Evolutionary conservation across 2,329 filamentous ascomycete species (phyloP).

Genomic region (Ceratocystis harringtonii): DNA sequence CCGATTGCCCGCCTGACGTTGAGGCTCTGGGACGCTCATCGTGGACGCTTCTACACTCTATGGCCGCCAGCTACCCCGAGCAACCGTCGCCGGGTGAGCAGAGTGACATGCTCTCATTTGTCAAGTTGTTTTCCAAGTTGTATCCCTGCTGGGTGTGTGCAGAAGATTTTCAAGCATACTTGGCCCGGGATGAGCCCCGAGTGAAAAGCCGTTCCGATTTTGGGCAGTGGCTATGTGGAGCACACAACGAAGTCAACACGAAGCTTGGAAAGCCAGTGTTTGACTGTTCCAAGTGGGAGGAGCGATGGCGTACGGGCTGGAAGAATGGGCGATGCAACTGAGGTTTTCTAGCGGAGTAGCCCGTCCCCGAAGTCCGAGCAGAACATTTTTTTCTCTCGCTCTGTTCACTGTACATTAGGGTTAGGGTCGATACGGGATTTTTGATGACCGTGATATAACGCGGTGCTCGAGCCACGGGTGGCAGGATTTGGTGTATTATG

Average conservation of each 20-base stretch:
- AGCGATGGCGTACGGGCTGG: slow-evolving; percentile 89
- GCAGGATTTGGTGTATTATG: not conserved
- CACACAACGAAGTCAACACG: slow-evolving; percentile 73
- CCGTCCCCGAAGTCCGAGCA: too few species aligned
- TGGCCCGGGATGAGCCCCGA: slow-evolving; percentile 48
- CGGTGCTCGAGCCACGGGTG: not conserved
- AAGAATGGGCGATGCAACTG: slow-evolving; percentile 49
- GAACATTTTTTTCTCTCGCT: not conserved
- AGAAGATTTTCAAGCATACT: slow-evolving; percentile 75
- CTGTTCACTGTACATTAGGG: not conserved
- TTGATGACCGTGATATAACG: not conserved
- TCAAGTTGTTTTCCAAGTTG: slow-evolving; percentile 64
- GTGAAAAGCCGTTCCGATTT: slow-evolving; percentile 29
- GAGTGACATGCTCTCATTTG: slow-evolving; percentile 59
- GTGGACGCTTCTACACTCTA: slow-evolving; percentile 87
- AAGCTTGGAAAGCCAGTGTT: slow-evolving; percentile 86
- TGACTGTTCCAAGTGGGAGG: slow-evolving; percentile 81
- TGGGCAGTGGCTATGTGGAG: slow-evolving; percentile 68
- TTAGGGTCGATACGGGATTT: not conserved
- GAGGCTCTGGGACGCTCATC: slow-evolving; percentile 71
- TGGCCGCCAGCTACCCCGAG: slow-evolving; percentile 74
- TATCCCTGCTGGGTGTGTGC: slow-evolving; percentile 97
- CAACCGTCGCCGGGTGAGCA: slow-evolving; percentile 54
- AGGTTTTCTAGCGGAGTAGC: slow-evolving; percentile 14
- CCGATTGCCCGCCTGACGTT: slow-evolving; percentile 81